These are phyloP conservation scores for Tetrahymena elliotti DNA, from an alignment of 73 alveolate genomes.

Conservation along the genomic window DNA sequence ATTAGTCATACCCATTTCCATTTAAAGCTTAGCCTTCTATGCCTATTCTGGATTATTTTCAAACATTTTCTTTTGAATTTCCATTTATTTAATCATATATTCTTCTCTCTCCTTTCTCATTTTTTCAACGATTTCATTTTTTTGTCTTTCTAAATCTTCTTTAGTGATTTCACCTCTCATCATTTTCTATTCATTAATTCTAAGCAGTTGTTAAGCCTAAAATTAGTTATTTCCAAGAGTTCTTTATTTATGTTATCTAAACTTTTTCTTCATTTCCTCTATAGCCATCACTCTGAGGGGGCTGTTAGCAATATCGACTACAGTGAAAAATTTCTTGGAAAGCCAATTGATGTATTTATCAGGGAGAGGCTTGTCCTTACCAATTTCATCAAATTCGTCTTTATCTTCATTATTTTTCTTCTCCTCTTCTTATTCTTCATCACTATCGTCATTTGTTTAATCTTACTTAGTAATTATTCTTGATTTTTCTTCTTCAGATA, in stretches of 20 bases:
- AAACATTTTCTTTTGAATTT: neutral
- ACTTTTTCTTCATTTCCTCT: neutral
- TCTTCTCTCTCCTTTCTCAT: neutral
- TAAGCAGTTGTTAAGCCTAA: neutral
- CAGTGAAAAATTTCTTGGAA: neutral
- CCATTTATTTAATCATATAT: neutral
- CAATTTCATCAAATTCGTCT: neutral
- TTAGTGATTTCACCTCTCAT: neutral
- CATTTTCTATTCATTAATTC: neutral
- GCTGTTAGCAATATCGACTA: neutral
- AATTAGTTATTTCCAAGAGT: neutral
- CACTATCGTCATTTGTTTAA: neutral
- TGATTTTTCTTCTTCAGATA: neutral
- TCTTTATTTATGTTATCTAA: neutral
- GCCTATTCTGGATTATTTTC: neutral
- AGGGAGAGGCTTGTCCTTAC: neutral
- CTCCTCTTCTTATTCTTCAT: neutral
- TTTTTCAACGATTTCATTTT: neutral
- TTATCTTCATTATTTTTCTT: neutral
- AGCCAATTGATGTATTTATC: neutral
- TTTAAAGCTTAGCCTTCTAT: neutral
- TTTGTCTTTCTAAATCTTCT: neutral
- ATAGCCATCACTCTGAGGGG: neutral
- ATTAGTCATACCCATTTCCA: neutral
- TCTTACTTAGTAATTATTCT: neutral